A percentile compares a stretch with the other conserved stretches of the same genome.
Evolutionary conservation across 2,329 filamentous ascomycete species (phyloP).

Genomic region (Apiospora kogelbergensis): DNA sequence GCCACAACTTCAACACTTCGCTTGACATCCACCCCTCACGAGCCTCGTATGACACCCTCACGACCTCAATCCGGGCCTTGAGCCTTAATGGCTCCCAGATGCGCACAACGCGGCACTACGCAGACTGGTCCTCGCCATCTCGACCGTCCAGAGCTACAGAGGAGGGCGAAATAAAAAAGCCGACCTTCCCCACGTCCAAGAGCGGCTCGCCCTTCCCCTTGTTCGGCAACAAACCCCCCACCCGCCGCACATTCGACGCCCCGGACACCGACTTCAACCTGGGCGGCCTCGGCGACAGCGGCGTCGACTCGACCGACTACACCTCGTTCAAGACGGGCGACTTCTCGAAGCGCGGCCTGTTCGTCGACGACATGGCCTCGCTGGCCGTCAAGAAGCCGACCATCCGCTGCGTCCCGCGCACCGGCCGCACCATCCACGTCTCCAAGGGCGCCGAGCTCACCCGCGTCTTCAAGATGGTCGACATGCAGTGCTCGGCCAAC

Average conservation of each 20-base stretch:
- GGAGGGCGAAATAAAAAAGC: constrained; percentile 12
- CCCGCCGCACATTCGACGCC: constrained; percentile 3
- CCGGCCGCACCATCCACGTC: constrained; percentile 45
- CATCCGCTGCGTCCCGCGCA: constrained; percentile 41
- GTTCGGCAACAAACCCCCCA: not conserved
- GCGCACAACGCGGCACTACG: constrained; percentile 14
- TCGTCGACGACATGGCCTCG: constrained; percentile 14
- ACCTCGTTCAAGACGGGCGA: constrained; percentile 10
- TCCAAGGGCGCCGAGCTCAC: constrained; percentile 43
- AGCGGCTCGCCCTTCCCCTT: not conserved
- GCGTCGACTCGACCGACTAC: constrained; percentile 10
- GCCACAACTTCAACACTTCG: not conserved
- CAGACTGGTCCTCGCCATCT: constrained; percentile 20
- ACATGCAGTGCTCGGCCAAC: constrained; percentile 48
- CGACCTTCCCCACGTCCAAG: not conserved
- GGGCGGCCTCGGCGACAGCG: not conserved
- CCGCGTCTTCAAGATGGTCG: constrained; percentile 44
- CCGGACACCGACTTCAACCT: not conserved
- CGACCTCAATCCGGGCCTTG: not conserved
- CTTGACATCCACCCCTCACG: not conserved
- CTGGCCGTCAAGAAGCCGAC: constrained; percentile 19
- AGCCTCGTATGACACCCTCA: not conserved
- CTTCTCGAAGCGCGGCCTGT: constrained; percentile 19
- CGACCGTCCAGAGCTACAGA: not conserved
- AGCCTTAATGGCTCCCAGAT: not conserved